phyloP scores from a whole-genome alignment of 441 rosid genomes.

The Hura crepitans region DNA sequence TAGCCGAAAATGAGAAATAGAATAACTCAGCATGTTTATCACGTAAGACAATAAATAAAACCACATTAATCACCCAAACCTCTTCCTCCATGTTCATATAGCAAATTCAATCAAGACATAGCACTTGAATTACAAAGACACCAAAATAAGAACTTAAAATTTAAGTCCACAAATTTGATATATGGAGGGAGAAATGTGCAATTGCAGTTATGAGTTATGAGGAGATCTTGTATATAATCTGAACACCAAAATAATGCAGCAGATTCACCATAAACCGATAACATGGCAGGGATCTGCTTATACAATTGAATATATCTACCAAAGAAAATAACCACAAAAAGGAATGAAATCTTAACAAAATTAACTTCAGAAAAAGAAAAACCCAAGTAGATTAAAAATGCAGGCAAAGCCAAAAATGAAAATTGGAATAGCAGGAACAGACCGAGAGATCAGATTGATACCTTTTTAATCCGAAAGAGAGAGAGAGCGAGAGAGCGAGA shows the following conservation, averaged over 20 bases:
- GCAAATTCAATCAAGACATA: background rate
- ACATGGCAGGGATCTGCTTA: background rate
- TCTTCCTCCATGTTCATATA: too few species aligned
- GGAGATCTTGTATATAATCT: too few species aligned
- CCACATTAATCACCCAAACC: background rate
- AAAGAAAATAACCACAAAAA: background rate
- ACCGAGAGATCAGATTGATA: background rate
- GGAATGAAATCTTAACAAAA: background rate
- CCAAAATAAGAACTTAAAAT: background rate
- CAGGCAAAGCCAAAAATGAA: background rate
- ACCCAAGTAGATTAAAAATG: background rate
- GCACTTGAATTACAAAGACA: background rate
- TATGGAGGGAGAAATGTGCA: background rate
- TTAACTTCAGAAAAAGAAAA: background rate
- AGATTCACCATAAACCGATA: background rate
- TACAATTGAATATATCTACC: background rate
- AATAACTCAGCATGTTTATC: too few species aligned
- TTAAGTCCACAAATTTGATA: background rate
- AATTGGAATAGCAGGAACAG: background rate
- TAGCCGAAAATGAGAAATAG: slow-evolving; percentile 2
- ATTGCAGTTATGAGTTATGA: background rate
- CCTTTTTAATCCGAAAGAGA: background rate
- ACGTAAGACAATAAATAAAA: background rate
- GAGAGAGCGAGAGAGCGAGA: too few species aligned
- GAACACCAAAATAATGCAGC: background rate